These are phyloP conservation scores for Sisymbrium irio DNA, from an alignment of 345 rosid species.

Conservation along the genomic window DNA sequence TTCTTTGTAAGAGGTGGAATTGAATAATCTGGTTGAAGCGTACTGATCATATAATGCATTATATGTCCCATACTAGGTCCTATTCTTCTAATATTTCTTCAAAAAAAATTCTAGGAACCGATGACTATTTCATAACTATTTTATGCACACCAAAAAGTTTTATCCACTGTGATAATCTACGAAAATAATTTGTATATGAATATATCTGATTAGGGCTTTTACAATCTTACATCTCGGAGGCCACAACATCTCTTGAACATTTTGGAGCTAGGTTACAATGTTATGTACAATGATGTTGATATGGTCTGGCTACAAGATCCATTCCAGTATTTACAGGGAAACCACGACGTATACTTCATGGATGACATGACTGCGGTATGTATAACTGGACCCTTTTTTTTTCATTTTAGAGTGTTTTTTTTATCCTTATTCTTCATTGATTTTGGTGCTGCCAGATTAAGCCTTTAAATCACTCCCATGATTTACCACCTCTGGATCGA, in stretches of 20 bases:
- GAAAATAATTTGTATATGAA: not conserved
- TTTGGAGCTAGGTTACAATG: slow-evolving; percentile 29
- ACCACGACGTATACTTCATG: slow-evolving; percentile 87
- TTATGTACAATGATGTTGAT: slow-evolving; percentile 23
- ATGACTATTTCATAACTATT: not conserved
- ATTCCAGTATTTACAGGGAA: slow-evolving; percentile 64
- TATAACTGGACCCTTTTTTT: not conserved
- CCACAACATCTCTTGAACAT: slow-evolving; percentile 40
- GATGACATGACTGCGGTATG: slow-evolving; percentile 79
- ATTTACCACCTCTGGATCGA: not conserved
- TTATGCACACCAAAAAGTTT: not conserved
- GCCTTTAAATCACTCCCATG: slow-evolving; percentile 11
- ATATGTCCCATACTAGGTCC: not conserved
- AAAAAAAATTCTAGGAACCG: too few species aligned
- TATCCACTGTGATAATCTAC: not conserved
- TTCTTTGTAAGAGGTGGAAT: not conserved
- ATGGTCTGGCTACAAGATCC: slow-evolving; percentile 64
- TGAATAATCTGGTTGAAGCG: not conserved
- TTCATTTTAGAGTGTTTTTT: not conserved
- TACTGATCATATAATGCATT: not conserved
- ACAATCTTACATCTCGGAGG: slow-evolving; percentile 80
- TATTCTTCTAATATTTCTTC: not conserved
- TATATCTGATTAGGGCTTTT: slow-evolving; percentile 60
- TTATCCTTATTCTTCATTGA: not conserved
- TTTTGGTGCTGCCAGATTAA: not conserved